Base-by-base conservation (phyloP, 345 rosid genomes). In the Draba incana region DNA sequence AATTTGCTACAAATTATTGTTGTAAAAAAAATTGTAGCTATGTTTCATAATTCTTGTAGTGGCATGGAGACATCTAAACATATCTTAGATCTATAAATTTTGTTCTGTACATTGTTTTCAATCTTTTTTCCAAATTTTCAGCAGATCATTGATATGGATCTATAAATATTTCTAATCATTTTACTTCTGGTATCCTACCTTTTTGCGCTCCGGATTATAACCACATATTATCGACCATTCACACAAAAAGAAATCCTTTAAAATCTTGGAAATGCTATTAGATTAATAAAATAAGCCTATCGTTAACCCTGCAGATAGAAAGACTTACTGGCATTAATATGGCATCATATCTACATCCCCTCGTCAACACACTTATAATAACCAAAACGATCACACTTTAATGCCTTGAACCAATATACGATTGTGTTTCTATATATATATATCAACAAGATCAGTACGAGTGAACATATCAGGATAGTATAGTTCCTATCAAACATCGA, bases 291-390 rank as follows among this genome's bases (percentile, higher is more conserved):
- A 4, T 15, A 13, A 62, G 45, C 64, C 37, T 56, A 64, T 48
- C 27, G 16, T 14, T 42, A 41, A 35, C 45, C 9, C 48, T 50
- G 35, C 27, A 6, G 4, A 44, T 45, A 44, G 12, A 30, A 30
- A 43, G 45, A 55, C 55, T 30, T 62, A 54, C 20, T 54, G 50
- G 57, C 69, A 54, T 27, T 71, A 41, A 16, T 16, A 38, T 71
- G 39, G 39, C 48, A 33, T 35, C 14, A 37, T 63, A 55, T 62
- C 63, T 25, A 71, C 35, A 54, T 45, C 23, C 55, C 24, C 50
- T 62, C 37, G 8, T 37, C 47, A 55, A 16, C 25, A 63, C 61
- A 52, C 47, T 62, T 52, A 47, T 28, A 10, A 33, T 44, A 30
- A 51, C 53, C 30, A 24, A 59, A 62, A 24, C 11, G 30, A 8